phyloP scores from a whole-genome alignment of 2,329 filamentous ascomycete species.

The Apiospora koreana region DNA sequence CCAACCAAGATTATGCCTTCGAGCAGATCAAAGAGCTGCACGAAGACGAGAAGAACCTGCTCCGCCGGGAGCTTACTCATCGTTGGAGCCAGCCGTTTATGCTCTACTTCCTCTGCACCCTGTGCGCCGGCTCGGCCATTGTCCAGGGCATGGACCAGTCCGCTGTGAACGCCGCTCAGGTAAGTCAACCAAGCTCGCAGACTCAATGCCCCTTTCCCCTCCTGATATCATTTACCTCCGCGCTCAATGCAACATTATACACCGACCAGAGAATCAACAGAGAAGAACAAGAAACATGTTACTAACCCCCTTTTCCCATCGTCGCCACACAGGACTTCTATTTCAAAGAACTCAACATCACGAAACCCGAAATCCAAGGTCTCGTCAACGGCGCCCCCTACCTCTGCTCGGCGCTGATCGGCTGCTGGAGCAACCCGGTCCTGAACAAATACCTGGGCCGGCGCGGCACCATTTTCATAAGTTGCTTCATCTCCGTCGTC shows the following conservation, averaged over 20 bases:
- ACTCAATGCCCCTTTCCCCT: too few species aligned
- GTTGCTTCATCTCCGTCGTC: constrained; percentile 62
- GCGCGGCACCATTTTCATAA: constrained; percentile 65
- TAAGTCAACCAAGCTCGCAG: constrained; percentile 25
- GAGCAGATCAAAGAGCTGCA: constrained; percentile 49
- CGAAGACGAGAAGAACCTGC: constrained; percentile 53
- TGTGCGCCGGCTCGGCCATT: constrained; percentile 47
- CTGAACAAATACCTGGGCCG: constrained; percentile 60
- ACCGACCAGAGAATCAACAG: background rate
- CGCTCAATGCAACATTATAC: background rate
- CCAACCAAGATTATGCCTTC: constrained; percentile 45
- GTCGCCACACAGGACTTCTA: constrained; percentile 47
- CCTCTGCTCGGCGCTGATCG: constrained; percentile 66
- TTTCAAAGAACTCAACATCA: constrained; percentile 59
- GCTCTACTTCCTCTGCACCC: constrained; percentile 63
- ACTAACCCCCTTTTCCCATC: background rate
- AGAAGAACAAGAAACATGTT: background rate
- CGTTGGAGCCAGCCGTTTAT: constrained; percentile 68
- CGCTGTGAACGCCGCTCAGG: constrained; percentile 67
- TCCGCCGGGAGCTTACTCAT: constrained; percentile 60
- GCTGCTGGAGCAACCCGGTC: constrained; percentile 64
- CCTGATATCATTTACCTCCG: too few species aligned
- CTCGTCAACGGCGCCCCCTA: constrained; percentile 62
- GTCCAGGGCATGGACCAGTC: constrained; percentile 72
- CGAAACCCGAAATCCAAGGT: constrained; percentile 55